Evolutionary conservation across 139 green algal species (phyloP), one percentile per base, ranked within the genome.

Genomic region (Coelastrella sp.): DNA sequence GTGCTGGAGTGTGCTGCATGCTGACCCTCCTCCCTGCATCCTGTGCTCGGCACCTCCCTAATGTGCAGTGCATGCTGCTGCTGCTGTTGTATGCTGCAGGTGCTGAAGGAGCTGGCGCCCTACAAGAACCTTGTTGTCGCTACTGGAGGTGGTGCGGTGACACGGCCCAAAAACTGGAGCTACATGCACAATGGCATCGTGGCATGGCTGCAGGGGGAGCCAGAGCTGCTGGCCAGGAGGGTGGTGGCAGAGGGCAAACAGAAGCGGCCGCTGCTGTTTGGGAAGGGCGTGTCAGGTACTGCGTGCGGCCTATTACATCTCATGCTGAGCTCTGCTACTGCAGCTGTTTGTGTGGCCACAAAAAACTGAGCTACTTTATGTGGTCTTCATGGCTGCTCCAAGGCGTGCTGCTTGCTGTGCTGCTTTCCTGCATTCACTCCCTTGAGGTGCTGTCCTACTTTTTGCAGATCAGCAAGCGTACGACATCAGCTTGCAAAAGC

Each of bases 121-220:
- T 97, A 97, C 93, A 96, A 95, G 87, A 93, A 94, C 81, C 95
- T 96, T 84, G 93, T 99, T 35, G 92, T 99, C 3, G 88, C 96
- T 6, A 99, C 97, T 7, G 97, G 97, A 10, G 97, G 97, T 27
- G 97, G 97, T 61, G 94, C 95, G 7, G 95, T 97, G 9, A 78
- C 95, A 5, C 89, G 90, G 15, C 92, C 92, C 22, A 91, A 95
- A 87, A 99, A 99, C 94, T 99, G 97, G 97, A 96, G 94, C 73
- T 96, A 96, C 94, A 98, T 99, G 96, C 95, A 97, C 80, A 93
- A 96, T 56, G 96, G 94, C 70, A 92, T 97, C 15, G 93, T 99
- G 14, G 93, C 97, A 19, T 99, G 96, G 95, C 95, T 99, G 79
- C 92, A 97, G 68, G 96, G 95, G 6, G 63, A 92, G 68, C 94